Evolutionary conservation across 805 yeast genomes (phyloP).

Genomic region (Metschnikowia continentalis): DNA sequence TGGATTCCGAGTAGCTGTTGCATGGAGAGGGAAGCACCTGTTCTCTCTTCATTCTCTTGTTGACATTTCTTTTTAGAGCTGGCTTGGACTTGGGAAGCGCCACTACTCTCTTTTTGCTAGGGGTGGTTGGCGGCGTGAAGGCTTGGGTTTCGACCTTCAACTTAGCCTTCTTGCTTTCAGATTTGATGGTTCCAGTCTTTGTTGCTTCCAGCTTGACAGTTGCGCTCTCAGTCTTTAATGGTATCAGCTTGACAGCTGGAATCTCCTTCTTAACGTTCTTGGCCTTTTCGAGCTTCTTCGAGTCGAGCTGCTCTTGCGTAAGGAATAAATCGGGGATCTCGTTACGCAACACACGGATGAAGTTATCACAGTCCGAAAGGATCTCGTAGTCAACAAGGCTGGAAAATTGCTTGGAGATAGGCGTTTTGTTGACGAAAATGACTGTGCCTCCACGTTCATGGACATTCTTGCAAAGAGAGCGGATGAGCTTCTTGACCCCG

Average conservation of each 20-base stretch:
- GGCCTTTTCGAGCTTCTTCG: slow-evolving; percentile 32
- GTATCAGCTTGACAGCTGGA: slow-evolving; percentile 6
- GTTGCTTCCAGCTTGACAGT: slow-evolving; percentile 7
- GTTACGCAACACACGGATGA: slow-evolving; percentile 54
- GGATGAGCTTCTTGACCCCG: slow-evolving; percentile 80
- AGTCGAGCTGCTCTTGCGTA: slow-evolving; percentile 48
- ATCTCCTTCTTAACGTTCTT: slow-evolving; percentile 9
- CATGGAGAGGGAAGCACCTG: slow-evolving; percentile 31
- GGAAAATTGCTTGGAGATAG: slow-evolving; percentile 63
- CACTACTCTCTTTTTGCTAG: slow-evolving; percentile 22
- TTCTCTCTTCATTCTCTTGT: slow-evolving; percentile 10
- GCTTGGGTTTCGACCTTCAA: slow-evolving; percentile 5
- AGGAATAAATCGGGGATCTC: slow-evolving; percentile 61
- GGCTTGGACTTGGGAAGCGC: slow-evolving; percentile 19
- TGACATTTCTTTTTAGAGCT: slow-evolving; percentile 12
- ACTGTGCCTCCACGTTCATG: slow-evolving; percentile 80
- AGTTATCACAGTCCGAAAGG: slow-evolving; percentile 74
- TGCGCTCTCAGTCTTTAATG: slow-evolving; percentile 1
- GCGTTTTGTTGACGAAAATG: slow-evolving; percentile 68
- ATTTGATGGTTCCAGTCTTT: background rate
- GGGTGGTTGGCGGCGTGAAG: slow-evolving; percentile 34
- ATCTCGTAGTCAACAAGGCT: slow-evolving; percentile 75
- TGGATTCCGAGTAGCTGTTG: slow-evolving; percentile 27
- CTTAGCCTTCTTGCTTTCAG: background rate
- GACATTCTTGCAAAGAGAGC: slow-evolving; percentile 59